Base-by-base conservation (phyloP, 441 rosid species). In the Erodium texanum region DNA sequence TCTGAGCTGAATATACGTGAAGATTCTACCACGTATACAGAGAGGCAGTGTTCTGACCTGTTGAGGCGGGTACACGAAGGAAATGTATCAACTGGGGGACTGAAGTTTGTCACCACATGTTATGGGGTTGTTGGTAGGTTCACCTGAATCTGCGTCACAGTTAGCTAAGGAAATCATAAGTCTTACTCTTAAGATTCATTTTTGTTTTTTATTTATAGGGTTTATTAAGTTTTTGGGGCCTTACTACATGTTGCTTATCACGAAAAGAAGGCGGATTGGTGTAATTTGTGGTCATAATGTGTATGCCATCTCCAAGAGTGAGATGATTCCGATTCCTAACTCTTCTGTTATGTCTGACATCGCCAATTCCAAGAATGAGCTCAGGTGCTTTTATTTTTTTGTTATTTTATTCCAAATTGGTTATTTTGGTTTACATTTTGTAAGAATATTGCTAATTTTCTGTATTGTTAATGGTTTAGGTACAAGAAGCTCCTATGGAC, bases 401-500 rank as follows among this genome's bases (percentile, higher is more conserved):
- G n/a, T 45, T 45, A 45, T 45, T 45, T 45, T 45, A 5, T 45
- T 61, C 5, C n/a, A 61, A 20, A 61, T 45, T 45, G 18, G 3
- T 45, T 45, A 15, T 45, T 12, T 12, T 45, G n/a, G 52, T 45
- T 45, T 45, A 15, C 52, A 45, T 45, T 14, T 45, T 45, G n/a
- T 45, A 12, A 45, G 52, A 14, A 45, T 1, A 3, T 12, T 45
- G 52, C 52, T 45, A 45, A 45, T 45, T 45, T 2, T 45, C 0
- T 45, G 5, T 45, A 45, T 45, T 15, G 52, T 45, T 45, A 45
- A 45, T 45, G 52, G 52, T n/a, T 36, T 83, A 96, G 99, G 86
- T 96, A 93, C 96, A 96, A 89, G 92, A 93, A 85, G 87, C 99
- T 96, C 75, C 82, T 96, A 52, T 74, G 88, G 81, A 70, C 80